Base-by-base conservation (phyloP, 2,329 filamentous ascomycete genomes). In the Aspergillus clavatus region DNA sequence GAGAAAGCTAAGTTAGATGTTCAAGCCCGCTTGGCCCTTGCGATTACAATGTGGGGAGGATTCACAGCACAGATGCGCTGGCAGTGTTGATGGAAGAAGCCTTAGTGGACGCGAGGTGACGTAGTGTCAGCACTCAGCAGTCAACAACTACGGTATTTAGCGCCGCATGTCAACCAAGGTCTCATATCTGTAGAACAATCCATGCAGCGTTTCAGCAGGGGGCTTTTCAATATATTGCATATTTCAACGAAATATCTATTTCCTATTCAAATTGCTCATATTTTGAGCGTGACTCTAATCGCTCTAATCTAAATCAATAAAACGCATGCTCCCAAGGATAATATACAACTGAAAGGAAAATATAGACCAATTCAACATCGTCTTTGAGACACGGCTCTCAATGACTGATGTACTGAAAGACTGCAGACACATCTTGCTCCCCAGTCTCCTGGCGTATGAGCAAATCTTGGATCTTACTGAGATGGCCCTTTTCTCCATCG, bases 361-460 rank as follows among this genome's bases (percentile, higher is more conserved):
- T 18, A 19, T 7, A 10, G 14, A 11, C 16, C 31, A 21, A 35
- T 10, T 11, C 7, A 35, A 11, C 10, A 35, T 21, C 5, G 8
- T 7, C 7, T 11, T 35, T 10, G 19, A 38, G 38, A 38, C 12
- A 39, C 27, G 33, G 12, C 31, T 12, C 45, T 69, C 51, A 87
- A 72, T 97, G 93, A 55, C 90, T 96, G 61, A 98, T 97, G 69
- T 97, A 98, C 76, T 98, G 93, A 66, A 98, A 98, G 26, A 97
- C 89, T 8, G 91, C 89, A 53, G 89, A 96, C 7, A 98, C 89
- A 60, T 88, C 87, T 19, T 76, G 72, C 66, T 91, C 83, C 3
- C 76, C 79, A 46, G 79, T 81, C 71, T 98, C 93, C 68, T 97
- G 93, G 53, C 91, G 79, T 39, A 98, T 72, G 61, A 98, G 63